Percentiles rank a stretch among this genome's conserved stretches.
Conservation (phyloP, 495 filamentous ascomycete genomes). For the Penicillium odoratum region DNA sequence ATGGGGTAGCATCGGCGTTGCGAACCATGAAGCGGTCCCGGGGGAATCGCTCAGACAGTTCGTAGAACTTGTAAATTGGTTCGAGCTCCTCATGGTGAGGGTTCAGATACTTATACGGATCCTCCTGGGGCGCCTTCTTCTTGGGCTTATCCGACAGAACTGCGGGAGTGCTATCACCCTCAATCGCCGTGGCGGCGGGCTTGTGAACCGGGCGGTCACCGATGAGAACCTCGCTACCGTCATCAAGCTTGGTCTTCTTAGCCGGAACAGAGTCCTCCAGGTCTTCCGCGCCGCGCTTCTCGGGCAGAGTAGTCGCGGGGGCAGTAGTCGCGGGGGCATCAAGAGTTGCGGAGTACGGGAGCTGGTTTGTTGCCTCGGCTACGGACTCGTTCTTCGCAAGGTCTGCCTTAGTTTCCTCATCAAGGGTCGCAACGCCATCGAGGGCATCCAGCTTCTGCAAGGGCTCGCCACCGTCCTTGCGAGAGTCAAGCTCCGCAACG, state of each 20-base stretch:
- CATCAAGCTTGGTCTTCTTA: slow-evolving; percentile 48
- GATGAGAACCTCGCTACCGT: slow-evolving; percentile 46
- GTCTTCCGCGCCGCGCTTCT: slow-evolving; percentile 43
- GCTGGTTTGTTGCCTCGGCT: slow-evolving; percentile 41
- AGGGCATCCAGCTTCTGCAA: slow-evolving; percentile 52
- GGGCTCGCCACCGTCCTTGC: slow-evolving; percentile 42
- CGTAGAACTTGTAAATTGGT: slow-evolving; percentile 77
- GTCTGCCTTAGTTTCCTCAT: slow-evolving; percentile 34
- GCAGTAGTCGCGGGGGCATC: slow-evolving; percentile 20
- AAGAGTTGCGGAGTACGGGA: slow-evolving; percentile 39
- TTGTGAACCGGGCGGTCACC: slow-evolving; percentile 52
- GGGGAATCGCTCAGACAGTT: slow-evolving; percentile 79
- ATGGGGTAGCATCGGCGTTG: slow-evolving; percentile 77
- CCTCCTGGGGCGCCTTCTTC: slow-evolving; percentile 62
- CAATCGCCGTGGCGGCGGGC: slow-evolving; percentile 44
- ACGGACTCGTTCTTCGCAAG: slow-evolving; percentile 46
- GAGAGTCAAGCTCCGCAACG: slow-evolving; percentile 53
- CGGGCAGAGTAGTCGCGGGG: slow-evolving; percentile 20
- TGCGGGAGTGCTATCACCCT: slow-evolving; percentile 37
- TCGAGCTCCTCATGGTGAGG: slow-evolving; percentile 70
- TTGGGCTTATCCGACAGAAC: slow-evolving; percentile 26
- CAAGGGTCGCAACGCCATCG: slow-evolving; percentile 46
- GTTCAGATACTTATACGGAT: slow-evolving; percentile 87
- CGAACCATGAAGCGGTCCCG: slow-evolving; percentile 91
- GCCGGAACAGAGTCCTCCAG: slow-evolving; percentile 44